Evolutionary conservation across 495 filamentous ascomycete species (phyloP), one percentile per base, ranked within the genome.

Genomic region (Trichoderma orchidacearum): DNA sequence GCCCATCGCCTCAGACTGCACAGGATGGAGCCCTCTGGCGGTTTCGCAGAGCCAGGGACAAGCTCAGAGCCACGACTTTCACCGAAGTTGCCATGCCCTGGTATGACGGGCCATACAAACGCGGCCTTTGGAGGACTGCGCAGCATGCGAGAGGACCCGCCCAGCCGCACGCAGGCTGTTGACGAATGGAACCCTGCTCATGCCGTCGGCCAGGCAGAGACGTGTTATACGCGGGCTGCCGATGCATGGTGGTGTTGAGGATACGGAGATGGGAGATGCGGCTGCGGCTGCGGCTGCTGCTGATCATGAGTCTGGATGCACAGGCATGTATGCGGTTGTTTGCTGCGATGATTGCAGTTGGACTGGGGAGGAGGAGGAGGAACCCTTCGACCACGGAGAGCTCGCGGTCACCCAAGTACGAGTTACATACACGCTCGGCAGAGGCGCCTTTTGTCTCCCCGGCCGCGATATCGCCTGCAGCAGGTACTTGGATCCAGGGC

Each of bases 81-180:
- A 48, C 41, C 41, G 41, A 48, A 48, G 41, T 48, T 48, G 41
- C 41, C 41, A 48, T 48, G 41, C 41, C 41, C 41, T 48, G 41
- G 41, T 27, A 48, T 23, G 41, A 48, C 41, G 41, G 41, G 41
- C 41, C 41, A 48, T 17, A 48, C 41, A 48, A 48, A 48, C n/a
- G 41, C 32, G 18, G 41, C n/a, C 41, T 23, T 15, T 48, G 41
- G 41, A 48, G 18, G 41, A 48, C 34, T 36, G 34, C 41, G 21
- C 27, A 48, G 23, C 18, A n/a, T 48, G 41, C 41, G 41, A 23
- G 41, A 48, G 41, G 41, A 48, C 41, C 41, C 41, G 41, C 41
- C 41, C 21, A 48, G 11, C 41, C 18, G 41, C 41, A 23, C 21
- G 41, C 41, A 23, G 13, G 36, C n/a, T 18, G 41, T 25, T 6